These are phyloP conservation scores for Clonostachys chloroleuca DNA, from an alignment of 2,329 filamentous ascomycete genomes.

Conservation along the genomic window DNA sequence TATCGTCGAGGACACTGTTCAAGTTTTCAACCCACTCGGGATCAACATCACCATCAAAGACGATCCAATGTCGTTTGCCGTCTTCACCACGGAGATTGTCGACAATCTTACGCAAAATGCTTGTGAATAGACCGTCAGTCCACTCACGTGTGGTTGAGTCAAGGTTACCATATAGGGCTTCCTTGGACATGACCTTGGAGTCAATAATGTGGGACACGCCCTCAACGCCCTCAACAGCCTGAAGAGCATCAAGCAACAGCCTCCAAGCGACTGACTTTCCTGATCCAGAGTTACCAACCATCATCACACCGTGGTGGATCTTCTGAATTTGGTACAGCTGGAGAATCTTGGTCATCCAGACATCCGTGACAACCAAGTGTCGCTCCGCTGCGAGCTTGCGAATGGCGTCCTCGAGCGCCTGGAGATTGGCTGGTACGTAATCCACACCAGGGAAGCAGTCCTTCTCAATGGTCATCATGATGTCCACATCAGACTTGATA, in stretches of 20 bases:
- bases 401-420: conserved; percentile 76
- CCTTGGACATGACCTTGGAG: conserved; percentile 99
- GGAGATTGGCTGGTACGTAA: conserved; percentile 86
- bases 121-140: conserved; percentile 98
- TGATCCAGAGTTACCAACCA: conserved; percentile 97
- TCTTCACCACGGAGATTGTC: conserved; percentile 98
- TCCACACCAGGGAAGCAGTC: conserved; percentile 88
- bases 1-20: conserved; percentile 99
- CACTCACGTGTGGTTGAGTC: conserved; percentile 97
- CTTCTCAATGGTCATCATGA: conserved; percentile 78
- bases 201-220: conserved; percentile 97
- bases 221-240: conserved; percentile 86
- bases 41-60: conserved; percentile 98
- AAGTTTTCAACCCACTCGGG: conserved; percentile 99
- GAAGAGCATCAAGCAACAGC: conserved; percentile 83
- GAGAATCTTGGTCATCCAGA: conserved; percentile 96
- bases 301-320: conserved; percentile 99
- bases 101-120: conserved; percentile 95
- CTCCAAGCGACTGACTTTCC: conserved; percentile 97
- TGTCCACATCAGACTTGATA: conserved; percentile 85
- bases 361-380: conserved; percentile 84
- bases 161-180: conserved; percentile 90
- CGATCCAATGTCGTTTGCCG: conserved; percentile 96
- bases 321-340: conserved; percentile 98
- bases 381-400: conserved; percentile 77